phyloP scores from a whole-genome alignment of 2,329 filamentous ascomycete genomes.

The Fusarium armeniacum region DNA sequence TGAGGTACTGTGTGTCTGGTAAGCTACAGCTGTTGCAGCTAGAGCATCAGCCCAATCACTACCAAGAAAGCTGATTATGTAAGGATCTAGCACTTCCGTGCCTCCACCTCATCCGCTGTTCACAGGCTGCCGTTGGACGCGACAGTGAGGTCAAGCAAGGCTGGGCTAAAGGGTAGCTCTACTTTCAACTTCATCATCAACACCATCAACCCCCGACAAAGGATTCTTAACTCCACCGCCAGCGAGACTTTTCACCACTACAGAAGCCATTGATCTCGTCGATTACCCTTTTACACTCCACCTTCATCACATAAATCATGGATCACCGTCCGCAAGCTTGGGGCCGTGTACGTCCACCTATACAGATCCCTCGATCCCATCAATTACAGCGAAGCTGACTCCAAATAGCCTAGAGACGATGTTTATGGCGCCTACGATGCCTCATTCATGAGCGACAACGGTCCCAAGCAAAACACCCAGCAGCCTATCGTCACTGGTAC shows the following conservation, averaged over 20 bases:
- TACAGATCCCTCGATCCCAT: background rate
- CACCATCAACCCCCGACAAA: constrained; percentile 18
- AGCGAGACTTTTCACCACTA: background rate
- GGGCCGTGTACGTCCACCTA: constrained; percentile 72
- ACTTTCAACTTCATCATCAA: constrained; percentile 35
- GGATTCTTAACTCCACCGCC: constrained; percentile 1
- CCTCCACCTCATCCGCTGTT: constrained; percentile 28
- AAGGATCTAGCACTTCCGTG: constrained; percentile 34
- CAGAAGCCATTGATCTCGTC: background rate
- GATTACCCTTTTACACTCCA: constrained; percentile 5
- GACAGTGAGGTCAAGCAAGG: constrained; percentile 50
- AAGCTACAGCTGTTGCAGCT: constrained; percentile 42
- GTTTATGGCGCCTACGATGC: constrained; percentile 94
- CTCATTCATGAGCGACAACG: constrained; percentile 80
- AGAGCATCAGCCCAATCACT: constrained; percentile 51
- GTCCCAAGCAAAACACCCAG: constrained; percentile 89
- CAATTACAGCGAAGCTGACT: constrained; percentile 16
- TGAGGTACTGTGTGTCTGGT: constrained; percentile 20
- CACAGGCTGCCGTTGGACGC: constrained; percentile 57
- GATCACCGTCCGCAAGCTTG: constrained; percentile 80
- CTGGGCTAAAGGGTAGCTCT: constrained; percentile 27
- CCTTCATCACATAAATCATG: constrained; percentile 61
- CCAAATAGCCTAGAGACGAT: constrained; percentile 88
- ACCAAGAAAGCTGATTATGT: constrained; percentile 49
- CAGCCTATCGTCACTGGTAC: constrained; percentile 95